These are phyloP conservation scores for Parasitella parasitica DNA, from an alignment of 371 early-diverging fungal species.

Conservation along the genomic window DNA sequence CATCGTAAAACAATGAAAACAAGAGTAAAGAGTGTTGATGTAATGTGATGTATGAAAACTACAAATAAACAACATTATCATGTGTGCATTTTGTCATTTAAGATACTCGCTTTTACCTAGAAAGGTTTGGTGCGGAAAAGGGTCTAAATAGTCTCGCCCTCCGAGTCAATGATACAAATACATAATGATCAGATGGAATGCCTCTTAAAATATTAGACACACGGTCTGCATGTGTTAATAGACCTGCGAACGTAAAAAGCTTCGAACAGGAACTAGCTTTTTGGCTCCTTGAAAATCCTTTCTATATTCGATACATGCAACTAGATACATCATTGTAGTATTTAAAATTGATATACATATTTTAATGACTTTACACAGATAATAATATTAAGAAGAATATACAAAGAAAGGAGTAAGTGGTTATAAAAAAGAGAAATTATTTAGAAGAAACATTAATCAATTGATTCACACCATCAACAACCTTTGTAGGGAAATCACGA, in stretches of 20 bases:
- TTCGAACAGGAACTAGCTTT: too few species aligned
- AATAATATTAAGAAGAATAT: background rate
- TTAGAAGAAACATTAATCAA: slow-evolving; percentile 6
- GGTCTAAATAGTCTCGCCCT: too few species aligned
- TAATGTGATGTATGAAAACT: background rate
- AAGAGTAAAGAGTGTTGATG: background rate
- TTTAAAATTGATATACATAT: background rate
- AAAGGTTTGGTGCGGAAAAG: background rate
- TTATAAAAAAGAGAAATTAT: background rate
- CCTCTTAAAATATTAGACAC: too few species aligned
- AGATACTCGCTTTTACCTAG: background rate
- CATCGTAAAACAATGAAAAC: too few species aligned
- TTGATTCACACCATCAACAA: slow-evolving; percentile 32
- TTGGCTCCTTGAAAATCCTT: too few species aligned
- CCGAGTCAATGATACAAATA: too few species aligned
- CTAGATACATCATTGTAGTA: background rate
- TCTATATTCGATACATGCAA: too few species aligned
- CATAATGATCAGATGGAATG: too few species aligned
- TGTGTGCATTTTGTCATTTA: background rate
- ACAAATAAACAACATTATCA: background rate
- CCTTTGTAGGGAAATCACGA: slow-evolving; percentile 38
- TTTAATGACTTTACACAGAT: background rate
- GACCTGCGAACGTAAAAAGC: too few species aligned
- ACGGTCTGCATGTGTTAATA: too few species aligned
- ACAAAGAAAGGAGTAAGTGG: background rate